These are phyloP conservation scores for Cutaneotrichosporon dermatis DNA, from an alignment of 1,284 basidiomycete genomes.

Conservation along the genomic window DNA sequence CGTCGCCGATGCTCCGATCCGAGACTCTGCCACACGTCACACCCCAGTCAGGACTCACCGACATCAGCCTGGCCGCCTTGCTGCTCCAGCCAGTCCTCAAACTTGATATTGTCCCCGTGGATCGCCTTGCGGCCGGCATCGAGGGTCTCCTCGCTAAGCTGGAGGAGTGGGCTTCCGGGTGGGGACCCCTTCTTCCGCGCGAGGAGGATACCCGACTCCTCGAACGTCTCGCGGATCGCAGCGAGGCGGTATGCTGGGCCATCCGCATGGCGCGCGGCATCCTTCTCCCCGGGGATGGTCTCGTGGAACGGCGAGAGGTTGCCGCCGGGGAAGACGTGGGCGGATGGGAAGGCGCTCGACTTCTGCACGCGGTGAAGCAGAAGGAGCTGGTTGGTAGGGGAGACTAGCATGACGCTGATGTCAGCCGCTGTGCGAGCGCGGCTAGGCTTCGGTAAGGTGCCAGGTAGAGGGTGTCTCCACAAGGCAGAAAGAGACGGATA, in stretches of 20 bases:
- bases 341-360: constrained; percentile 54
- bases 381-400: constrained; percentile 40
- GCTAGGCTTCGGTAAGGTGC: background rate
- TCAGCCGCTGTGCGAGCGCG: background rate
- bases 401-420: constrained; percentile 23
- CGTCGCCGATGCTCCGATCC: too few relatives aligned
- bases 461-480: too few relatives aligned
- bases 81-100: constrained; percentile 12
- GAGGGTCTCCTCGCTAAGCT: constrained; percentile 1
- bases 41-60: background rate
- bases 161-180: constrained; percentile 5
- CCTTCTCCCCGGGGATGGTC: constrained; percentile 4
- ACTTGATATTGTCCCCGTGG: constrained; percentile 15
- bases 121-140: constrained; percentile 12
- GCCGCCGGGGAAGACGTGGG: constrained; percentile 49
- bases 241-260: constrained; percentile 15
- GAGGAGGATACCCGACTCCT: constrained; percentile 20
- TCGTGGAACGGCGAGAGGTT: constrained; percentile 47
- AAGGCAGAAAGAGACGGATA: too few relatives aligned
- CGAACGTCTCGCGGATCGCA: constrained; percentile 21
- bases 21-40: too few relatives aligned
- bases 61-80: constrained; percentile 13
- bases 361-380: constrained; percentile 44
- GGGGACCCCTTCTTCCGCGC: constrained; percentile 5
- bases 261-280: constrained; percentile 10